These are phyloP conservation scores for Dryadomyces sulphureus DNA, from an alignment of 2,329 filamentous ascomycete genomes.

Conservation along the genomic window DNA sequence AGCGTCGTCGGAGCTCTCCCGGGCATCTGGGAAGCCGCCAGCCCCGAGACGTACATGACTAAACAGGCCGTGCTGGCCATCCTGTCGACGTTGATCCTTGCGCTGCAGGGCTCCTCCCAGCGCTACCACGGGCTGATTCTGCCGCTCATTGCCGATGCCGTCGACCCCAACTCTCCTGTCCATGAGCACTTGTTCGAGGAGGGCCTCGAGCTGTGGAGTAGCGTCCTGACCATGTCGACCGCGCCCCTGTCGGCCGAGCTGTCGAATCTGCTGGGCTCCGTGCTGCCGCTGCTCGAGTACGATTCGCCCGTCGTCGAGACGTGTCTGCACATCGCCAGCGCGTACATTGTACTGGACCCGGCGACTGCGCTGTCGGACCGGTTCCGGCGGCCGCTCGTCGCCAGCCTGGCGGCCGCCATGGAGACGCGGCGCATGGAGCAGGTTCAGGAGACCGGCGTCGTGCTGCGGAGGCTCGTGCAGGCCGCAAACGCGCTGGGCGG, in stretches of 20 bases:
- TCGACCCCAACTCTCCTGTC: constrained; percentile 59
- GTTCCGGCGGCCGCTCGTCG: constrained; percentile 34
- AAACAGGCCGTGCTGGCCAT: constrained; percentile 87
- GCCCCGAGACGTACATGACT: constrained; percentile 70
- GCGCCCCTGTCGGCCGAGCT: constrained; percentile 46
- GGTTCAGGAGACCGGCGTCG: constrained; percentile 40
- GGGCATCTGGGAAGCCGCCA: constrained; percentile 69
- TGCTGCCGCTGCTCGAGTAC: constrained; percentile 52
- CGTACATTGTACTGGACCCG: constrained; percentile 57
- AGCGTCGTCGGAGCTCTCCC: constrained; percentile 71
- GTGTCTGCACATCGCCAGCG: constrained; percentile 50
- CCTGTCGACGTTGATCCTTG: constrained; percentile 68
- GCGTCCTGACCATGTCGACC: constrained; percentile 53
- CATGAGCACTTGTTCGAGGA: constrained; percentile 82
- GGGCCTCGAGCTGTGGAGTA: constrained; percentile 75
- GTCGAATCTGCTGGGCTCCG: constrained; percentile 44
- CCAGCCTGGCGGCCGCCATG: constrained; percentile 32
- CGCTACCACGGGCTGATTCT: constrained; percentile 69
- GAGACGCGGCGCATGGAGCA: constrained; percentile 42
- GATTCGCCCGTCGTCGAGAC: constrained; percentile 47
- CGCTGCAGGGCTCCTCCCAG: constrained; percentile 65
- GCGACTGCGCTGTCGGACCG: constrained; percentile 46
- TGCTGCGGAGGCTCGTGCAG: constrained; percentile 51
- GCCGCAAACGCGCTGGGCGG: constrained; percentile 48
- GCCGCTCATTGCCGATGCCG: constrained; percentile 67